Conservation (phyloP, 257 asterid genomes). For the Solanum corneliomulleri region DNA sequence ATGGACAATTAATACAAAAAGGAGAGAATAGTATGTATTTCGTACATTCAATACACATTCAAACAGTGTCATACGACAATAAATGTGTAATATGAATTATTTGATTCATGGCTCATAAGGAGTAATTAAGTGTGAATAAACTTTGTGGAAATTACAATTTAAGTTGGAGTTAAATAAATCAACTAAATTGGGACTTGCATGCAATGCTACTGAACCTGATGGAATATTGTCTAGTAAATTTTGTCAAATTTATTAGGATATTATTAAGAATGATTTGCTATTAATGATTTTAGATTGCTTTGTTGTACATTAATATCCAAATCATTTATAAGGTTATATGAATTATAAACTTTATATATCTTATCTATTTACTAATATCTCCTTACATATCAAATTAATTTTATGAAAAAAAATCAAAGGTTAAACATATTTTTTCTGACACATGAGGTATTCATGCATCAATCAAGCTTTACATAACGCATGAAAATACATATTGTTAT, state of each 20-base stretch:
- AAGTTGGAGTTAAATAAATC: too few relatives aligned
- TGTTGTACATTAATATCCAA: background rate
- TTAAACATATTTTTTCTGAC: background rate
- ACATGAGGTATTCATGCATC: background rate
- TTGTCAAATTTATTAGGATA: background rate
- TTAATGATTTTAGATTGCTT: background rate
- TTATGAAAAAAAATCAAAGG: too few relatives aligned
- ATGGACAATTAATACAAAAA: too few relatives aligned
- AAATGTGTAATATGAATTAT: too few relatives aligned
- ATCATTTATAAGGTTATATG: background rate
- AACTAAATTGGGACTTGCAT: too few relatives aligned
- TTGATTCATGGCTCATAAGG: too few relatives aligned
- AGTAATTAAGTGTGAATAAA: too few relatives aligned
- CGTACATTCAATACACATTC: background rate
- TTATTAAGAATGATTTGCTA: background rate
- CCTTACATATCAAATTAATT: background rate
- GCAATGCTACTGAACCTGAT: too few relatives aligned
- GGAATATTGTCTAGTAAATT: background rate
- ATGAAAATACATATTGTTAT: too few relatives aligned
- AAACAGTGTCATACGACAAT: background rate
- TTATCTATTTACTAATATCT: too few relatives aligned
- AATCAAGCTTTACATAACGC: too few relatives aligned
- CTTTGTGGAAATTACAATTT: too few relatives aligned
- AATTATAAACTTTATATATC: background rate
- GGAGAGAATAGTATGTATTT: background rate